Base-by-base conservation (phyloP, 163 green algal species). In the Chlorella variabilis region DNA sequence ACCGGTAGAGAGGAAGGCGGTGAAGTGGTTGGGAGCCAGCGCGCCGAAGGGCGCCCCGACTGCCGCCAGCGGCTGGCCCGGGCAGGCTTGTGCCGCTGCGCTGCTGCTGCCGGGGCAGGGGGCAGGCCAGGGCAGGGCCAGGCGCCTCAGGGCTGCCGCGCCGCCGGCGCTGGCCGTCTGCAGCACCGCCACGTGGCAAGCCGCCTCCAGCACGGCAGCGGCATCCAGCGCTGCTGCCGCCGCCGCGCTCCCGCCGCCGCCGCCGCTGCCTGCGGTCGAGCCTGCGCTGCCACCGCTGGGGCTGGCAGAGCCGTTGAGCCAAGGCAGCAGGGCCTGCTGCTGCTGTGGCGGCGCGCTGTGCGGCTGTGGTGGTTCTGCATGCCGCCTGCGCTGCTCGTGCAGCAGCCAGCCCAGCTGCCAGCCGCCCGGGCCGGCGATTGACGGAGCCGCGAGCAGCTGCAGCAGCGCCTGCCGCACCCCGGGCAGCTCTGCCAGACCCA, bases 1-100 rank as follows among this genome's bases (percentile, higher is more conserved):
- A 21, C 90, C 90, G 45, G 79, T 80, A 20, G 88, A 31, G 11
- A 84, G 27, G 3, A 76, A 83, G 71, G 87, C 87, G 41, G 41
- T 54, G 41, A 94, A 94, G 71, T 94, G 90, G 27, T 84, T 74
- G 9, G 89, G 84, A 0, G 90, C 82, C 51, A 94, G 76, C 27
- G 83, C 90, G 36, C 89, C 91, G 84, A 94, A 94, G 21, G 91
- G 90, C 0, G 85, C 87, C 2, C 90, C 90, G 0, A 81, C 70
- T 20, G 80, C 84, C 25, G 25, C 27, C 36, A 89, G 34, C 17
- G 7, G 29, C 41, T 63, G 59, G 2, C 75, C 75, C 9, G 8
- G 17, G 39, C 38, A 51, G 7, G 45, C 15, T 15, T 54, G 15
- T 18, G 75, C 39, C 3, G 58, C 5, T 38, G 17, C 13, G 49